These are phyloP conservation scores for Aspergillus haitiensis DNA, from an alignment of 495 filamentous ascomycete genomes.

Conservation along the genomic window DNA sequence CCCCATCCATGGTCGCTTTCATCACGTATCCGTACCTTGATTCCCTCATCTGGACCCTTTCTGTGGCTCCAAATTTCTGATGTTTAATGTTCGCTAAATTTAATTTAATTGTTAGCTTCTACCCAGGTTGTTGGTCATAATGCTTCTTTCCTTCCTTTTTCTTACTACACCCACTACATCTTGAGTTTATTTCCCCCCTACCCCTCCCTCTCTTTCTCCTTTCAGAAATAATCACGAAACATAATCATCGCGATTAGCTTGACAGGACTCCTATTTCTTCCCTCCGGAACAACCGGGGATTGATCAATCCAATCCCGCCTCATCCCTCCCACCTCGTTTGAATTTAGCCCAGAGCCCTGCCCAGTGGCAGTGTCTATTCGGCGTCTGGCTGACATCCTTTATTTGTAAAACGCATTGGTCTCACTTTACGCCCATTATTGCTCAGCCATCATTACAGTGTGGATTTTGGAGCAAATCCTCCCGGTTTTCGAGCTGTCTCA, in stretches of 20 bases:
- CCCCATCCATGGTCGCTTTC: slow-evolving; percentile 13
- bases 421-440: slow-evolving; percentile 6
- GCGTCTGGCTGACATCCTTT: no score
- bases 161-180: neutral
- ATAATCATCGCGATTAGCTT: no score
- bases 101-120: neutral
- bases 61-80: neutral
- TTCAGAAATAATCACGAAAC: neutral
- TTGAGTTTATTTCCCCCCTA: neutral
- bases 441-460: neutral
- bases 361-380: no score
- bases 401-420: slow-evolving; percentile 2
- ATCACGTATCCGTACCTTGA: slow-evolving; percentile 12
- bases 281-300: slow-evolving; percentile 8
- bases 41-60: neutral
- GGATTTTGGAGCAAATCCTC: neutral
- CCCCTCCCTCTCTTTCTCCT: neutral
- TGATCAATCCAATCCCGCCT: slow-evolving; percentile 9
- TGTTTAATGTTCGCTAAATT: neutral
- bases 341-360: neutral
- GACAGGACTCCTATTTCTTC: neutral
- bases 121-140: neutral
- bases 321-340: neutral
- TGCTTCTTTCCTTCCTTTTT: neutral
- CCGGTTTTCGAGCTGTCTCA: neutral